phyloP scores from a whole-genome alignment of 495 filamentous ascomycete species.

The Xylaria intraflava region DNA sequence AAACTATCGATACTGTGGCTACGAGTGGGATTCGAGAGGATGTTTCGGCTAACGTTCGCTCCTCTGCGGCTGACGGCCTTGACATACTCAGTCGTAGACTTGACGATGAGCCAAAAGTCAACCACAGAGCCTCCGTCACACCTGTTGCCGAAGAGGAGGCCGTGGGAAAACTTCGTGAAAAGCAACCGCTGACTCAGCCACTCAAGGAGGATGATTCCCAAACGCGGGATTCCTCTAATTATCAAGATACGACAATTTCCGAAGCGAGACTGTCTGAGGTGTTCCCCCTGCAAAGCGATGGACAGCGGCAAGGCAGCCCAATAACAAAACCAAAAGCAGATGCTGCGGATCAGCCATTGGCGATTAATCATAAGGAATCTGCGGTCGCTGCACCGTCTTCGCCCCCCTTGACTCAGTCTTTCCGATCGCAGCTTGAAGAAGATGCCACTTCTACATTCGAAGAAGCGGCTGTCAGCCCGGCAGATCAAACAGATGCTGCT shows the following conservation, averaged over 20 bases:
- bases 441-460: not conserved
- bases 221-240: not conserved
- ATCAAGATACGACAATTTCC: not conserved
- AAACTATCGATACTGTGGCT: not conserved
- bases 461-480: slow-evolving; percentile 1
- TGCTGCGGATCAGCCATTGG: not conserved
- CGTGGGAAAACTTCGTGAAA: not conserved
- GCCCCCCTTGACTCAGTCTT: slow-evolving; percentile 16
- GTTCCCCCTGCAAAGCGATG: not conserved
- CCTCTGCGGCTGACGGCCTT: slow-evolving; percentile 23
- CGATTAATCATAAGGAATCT: not conserved
- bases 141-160: slow-evolving; percentile 1
- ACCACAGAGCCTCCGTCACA: slow-evolving; percentile 9
- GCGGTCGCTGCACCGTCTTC: slow-evolving; percentile 11
- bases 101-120: slow-evolving; percentile 15
- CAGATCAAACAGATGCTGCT: not conserved
- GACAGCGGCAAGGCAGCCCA: not conserved
- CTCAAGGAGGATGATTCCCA: slow-evolving; percentile 7
- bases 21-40: not conserved
- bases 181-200: not conserved
- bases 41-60: not conserved
- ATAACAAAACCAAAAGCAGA: not conserved
- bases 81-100: slow-evolving; percentile 20
- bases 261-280: not conserved
- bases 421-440: slow-evolving; percentile 6